Evolutionary conservation across 495 filamentous ascomycete genomes (phyloP).

Genomic region (Lepidopterella palustris): DNA sequence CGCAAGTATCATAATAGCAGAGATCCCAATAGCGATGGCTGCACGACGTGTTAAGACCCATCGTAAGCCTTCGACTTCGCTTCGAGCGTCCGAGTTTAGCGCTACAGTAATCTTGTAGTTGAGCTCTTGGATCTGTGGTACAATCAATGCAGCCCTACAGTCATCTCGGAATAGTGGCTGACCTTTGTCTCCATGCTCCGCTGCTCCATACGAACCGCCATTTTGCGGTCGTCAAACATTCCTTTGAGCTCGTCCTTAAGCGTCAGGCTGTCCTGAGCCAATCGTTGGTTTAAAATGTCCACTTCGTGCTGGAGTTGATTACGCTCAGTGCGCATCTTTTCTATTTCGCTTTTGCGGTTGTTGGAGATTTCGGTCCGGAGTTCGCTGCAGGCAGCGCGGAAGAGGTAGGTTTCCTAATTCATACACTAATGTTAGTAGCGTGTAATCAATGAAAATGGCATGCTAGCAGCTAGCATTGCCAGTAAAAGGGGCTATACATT

Average conservation of each 20-base stretch:
- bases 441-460: neutral
- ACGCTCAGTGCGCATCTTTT: slow-evolving; percentile 69
- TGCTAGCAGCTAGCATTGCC: neutral
- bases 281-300: slow-evolving; percentile 78
- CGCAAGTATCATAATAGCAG: slow-evolving; percentile 30
- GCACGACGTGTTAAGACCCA: slow-evolving; percentile 87
- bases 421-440: too few relatives aligned
- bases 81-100: slow-evolving; percentile 78
- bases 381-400: slow-evolving; percentile 89
- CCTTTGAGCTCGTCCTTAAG: slow-evolving; percentile 88
- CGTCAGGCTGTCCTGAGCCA: slow-evolving; percentile 69
- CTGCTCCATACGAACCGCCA: slow-evolving; percentile 81
- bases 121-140: slow-evolving; percentile 70
- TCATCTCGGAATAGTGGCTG: slow-evolving; percentile 30
- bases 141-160: neutral
- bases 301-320: slow-evolving; percentile 84
- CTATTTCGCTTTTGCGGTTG: slow-evolving; percentile 49
- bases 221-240: slow-evolving; percentile 94
- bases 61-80: slow-evolving; percentile 81
- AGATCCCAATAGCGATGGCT: slow-evolving; percentile 61
- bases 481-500: slow-evolving; percentile 43
- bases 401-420: slow-evolving; percentile 73
- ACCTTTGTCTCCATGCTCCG: slow-evolving; percentile 69
- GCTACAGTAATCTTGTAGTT: slow-evolving; percentile 89
- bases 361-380: slow-evolving; percentile 72